These are phyloP conservation scores for Cocos nucifera DNA, from an alignment of 176 grass and related monocot genomes.

Conservation along the genomic window DNA sequence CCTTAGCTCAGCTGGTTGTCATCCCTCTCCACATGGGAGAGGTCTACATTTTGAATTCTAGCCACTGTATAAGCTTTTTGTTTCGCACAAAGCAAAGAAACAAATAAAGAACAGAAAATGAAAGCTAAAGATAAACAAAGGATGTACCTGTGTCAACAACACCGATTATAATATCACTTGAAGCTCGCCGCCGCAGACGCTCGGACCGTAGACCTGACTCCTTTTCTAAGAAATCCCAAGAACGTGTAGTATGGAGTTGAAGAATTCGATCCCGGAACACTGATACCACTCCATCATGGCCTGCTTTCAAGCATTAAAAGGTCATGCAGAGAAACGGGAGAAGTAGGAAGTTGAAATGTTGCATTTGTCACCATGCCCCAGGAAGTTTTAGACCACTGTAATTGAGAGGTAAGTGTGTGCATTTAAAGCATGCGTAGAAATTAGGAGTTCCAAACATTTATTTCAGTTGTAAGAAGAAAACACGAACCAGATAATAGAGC, in stretches of 20 bases:
- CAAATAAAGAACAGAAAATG: background rate
- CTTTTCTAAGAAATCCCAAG: conserved; percentile 78
- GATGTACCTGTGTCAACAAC: conserved; percentile 62
- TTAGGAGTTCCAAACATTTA: background rate
- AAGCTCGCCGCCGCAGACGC: conserved; percentile 51
- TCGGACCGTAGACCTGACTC: conserved; percentile 59
- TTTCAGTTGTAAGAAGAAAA: background rate
- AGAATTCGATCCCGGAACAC: conserved; percentile 72
- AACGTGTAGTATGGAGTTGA: conserved; percentile 88
- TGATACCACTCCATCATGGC: conserved; percentile 60
- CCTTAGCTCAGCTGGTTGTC: too few species aligned
- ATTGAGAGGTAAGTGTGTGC: too few species aligned
- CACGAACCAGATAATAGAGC: conserved; percentile 51
- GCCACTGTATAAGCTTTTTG: too few species aligned
- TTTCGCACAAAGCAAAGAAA: background rate
- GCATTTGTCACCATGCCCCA: too few species aligned
- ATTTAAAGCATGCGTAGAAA: too few species aligned
- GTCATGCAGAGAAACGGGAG: too few species aligned
- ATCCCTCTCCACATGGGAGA: too few species aligned
- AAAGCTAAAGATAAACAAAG: too few species aligned
- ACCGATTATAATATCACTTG: conserved; percentile 71
- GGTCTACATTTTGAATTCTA: too few species aligned
- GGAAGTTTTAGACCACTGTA: too few species aligned
- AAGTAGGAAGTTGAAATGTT: too few species aligned
- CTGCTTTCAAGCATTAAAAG: conserved; percentile 19